Evolutionary conservation across 1,139 yeast species (phyloP), one percentile per base, ranked within the genome.

Genomic region (Lizanozyma gosingica): DNA sequence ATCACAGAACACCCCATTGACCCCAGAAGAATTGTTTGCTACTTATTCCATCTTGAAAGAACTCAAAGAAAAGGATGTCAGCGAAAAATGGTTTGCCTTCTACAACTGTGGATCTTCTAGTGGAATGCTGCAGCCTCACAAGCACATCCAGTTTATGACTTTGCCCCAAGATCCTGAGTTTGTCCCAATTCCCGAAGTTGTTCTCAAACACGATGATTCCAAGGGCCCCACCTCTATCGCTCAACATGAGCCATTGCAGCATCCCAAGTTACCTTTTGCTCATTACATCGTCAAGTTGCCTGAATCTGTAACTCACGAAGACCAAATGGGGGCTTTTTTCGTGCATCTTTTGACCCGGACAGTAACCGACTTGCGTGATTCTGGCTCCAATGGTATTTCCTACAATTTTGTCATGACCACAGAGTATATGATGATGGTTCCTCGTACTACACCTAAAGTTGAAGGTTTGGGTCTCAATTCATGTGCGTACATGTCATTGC

Each of bases 111-210:
- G 97, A 3, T 78, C 78, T 18, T 72, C 79, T 51, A 80, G 94
- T 48, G 98, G 97, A 1, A 95, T 96, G 6, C 86, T 96, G 0
- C 94, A 88, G 52, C 83, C 87, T 38, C 98, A 92, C 62, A 86
- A 86, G 53, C 98, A 92, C 62, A 61, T 90, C 45, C 98, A 92
- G 60, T 80, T 90, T 58, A 67, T 92, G 72, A 71, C 78, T 33
- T 63, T 85, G 36, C 94, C 96, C 2, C 57, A 61, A 9, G 61
- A 69, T 33, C 48, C 49, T 2, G 43, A 42, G 1, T 81, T 79
- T 54, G 59, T 56, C 1, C 74, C 86, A 3, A 82, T 74, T 56
- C 85, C 88, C 35, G 84, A 80, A 40, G 51, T 55, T 2, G 57
- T 84, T 35, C 29, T 22, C 29, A 22, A 22, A 22, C 29, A 6